Evolutionary conservation across 768 basidiomycete species (phyloP).

Genomic region (Dictyophora rubrovolvata): DNA sequence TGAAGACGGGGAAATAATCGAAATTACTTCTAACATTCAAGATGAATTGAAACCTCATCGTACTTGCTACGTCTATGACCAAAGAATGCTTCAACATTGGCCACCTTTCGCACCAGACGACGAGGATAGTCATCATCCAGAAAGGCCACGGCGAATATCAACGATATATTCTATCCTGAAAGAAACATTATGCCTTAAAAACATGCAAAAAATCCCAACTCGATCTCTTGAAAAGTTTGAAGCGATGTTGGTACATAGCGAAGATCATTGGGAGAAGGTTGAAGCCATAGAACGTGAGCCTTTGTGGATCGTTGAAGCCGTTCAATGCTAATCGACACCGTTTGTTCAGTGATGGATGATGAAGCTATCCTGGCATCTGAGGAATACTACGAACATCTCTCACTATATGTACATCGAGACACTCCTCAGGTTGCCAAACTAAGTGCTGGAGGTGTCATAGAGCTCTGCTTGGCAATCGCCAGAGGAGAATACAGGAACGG

Average conservation of each 20-base stretch:
- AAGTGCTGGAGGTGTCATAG: constrained; percentile 92
- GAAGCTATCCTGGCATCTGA: constrained; percentile 69
- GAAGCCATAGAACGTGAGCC: constrained; percentile 70
- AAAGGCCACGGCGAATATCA: constrained; percentile 66
- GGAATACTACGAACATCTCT: constrained; percentile 80
- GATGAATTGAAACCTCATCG: constrained; percentile 8
- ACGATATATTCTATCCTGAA: constrained; percentile 61
- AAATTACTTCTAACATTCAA: background rate
- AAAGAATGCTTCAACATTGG: constrained; percentile 79
- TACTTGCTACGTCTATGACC: constrained; percentile 82
- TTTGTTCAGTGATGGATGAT: constrained; percentile 50
- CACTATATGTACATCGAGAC: constrained; percentile 80
- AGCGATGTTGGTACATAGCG: constrained; percentile 80
- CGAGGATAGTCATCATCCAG: constrained; percentile 47
- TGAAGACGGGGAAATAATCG: too few species aligned
- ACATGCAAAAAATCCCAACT: constrained; percentile 74
- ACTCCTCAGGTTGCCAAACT: constrained; percentile 80
- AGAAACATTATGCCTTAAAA: constrained; percentile 44
- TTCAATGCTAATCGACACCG: background rate
- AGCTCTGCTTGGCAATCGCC: constrained; percentile 80
- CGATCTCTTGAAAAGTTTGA: constrained; percentile 67
- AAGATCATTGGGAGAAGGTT: constrained; percentile 89
- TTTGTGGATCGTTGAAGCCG: background rate
- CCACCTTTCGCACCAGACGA: constrained; percentile 48
- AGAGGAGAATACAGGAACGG: constrained; percentile 70